Evolutionary conservation across 2,329 filamentous ascomycete species (phyloP), one percentile per base, ranked within the genome.

Genomic region (Trichophyton benhamiae): DNA sequence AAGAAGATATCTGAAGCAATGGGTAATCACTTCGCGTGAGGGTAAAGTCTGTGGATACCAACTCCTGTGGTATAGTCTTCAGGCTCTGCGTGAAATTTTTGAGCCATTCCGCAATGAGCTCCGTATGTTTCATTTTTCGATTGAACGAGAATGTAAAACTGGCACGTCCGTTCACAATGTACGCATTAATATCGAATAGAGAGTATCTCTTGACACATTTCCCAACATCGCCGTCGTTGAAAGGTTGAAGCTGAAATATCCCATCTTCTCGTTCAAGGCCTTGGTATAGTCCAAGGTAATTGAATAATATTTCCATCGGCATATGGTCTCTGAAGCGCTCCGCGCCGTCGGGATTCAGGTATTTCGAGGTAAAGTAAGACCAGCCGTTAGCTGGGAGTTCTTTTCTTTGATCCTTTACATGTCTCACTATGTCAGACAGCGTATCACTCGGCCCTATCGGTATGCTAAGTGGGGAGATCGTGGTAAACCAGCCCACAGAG

Each of bases 401-500:
- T n/a, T 72, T 70, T n/a, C 74, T 68, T 36, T 66, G 67, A 46
- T 76, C 74, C 63, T 76, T 76, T 17, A 74, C 70, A 52, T 66
- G 68, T 57, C 70, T 71, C 60, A 75, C 64, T 2, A 66, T 71
- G 8, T 73, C 65, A 13, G 68, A 48, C 7, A 74, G 62, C 36
- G 67, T 67, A 57, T 59, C 42, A 6, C 55, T 22, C 7, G 44
- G 36, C 0, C 68, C 65, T 2, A 25, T 27, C 15, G 68, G 63
- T 0, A 75, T 66, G 48, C 71, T 68, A 3, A 79, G 64, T 15
- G 77, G 77, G n/a, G 71, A 73, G 60, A 79, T 70, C 38, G 77
- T 76, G 0, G 78, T 79, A 60, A 79, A 80, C 78, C 78, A 80
- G 5, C 78, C 78, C 6, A 79, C 72, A 0, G 78, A 79, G 25